Percentiles rank a stretch among this genome's conserved stretches.
Evolutionary conservation across 805 yeast genomes (phyloP).

Genomic region (Starmerella vaccinii): DNA sequence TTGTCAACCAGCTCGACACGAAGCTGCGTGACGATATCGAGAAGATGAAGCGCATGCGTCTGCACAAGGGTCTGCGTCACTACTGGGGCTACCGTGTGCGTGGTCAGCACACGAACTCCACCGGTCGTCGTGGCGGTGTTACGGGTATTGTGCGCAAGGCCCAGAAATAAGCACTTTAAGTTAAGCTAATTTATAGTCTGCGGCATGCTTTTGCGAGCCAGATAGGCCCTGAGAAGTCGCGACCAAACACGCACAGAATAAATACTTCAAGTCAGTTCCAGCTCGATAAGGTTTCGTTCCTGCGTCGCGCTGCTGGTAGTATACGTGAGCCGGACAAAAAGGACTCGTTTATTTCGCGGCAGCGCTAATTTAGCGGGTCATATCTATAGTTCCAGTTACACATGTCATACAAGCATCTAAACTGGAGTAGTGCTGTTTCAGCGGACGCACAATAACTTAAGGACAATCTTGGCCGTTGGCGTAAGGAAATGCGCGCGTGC

Average conservation of each 20-base stretch:
- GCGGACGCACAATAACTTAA: no score
- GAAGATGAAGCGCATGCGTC: constrained; percentile 99
- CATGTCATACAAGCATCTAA: no score
- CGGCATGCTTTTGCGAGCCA: background rate
- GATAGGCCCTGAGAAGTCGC: background rate
- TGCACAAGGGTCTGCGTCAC: constrained; percentile 99
- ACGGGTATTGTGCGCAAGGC: constrained; percentile 37
- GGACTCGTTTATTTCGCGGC: no score
- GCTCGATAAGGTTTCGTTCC: no score
- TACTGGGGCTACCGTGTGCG: constrained; percentile 99
- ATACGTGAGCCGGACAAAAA: no score
- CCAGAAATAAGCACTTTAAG: constrained; percentile 15
- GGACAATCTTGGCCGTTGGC: no score
- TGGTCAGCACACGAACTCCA: constrained; percentile 99
- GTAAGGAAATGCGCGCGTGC: no score
- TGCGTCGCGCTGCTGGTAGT: no score
- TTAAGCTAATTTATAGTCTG: constrained; percentile 10
- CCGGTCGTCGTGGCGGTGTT: constrained; percentile 80
- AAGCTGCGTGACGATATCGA: constrained; percentile 99
- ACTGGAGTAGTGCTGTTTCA: no score
- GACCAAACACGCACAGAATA: constrained; percentile 1
- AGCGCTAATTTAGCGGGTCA: no score
- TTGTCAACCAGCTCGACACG: constrained; percentile 98
- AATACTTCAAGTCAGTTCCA: background rate
- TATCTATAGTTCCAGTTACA: no score